phyloP scores from a whole-genome alignment of 2,329 filamentous ascomycete species.

The Fusarium fracticaudum region DNA sequence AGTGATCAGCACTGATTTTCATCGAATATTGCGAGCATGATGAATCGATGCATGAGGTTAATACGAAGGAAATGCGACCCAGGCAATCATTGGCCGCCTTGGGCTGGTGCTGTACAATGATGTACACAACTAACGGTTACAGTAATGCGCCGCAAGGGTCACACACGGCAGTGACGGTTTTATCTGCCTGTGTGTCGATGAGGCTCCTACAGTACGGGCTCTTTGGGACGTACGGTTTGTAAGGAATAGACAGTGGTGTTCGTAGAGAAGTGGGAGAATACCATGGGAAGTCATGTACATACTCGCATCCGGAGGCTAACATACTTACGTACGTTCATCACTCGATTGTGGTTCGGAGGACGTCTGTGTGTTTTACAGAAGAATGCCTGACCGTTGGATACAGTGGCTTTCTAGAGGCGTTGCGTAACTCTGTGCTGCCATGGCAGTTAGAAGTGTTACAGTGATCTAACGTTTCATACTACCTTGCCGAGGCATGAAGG shows the following conservation, averaged over 20 bases:
- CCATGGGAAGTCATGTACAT: not conserved
- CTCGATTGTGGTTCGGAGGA: not conserved
- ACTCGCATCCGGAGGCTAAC: not conserved
- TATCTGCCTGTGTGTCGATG: not conserved
- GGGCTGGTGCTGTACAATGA: not conserved
- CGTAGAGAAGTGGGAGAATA: not conserved
- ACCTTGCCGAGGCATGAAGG: not conserved
- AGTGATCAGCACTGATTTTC: not conserved
- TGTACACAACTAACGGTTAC: slow-evolving; percentile 9
- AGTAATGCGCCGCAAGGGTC: slow-evolving; percentile 7
- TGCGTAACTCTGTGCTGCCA: slow-evolving; percentile 17
- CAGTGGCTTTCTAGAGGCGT: not conserved
- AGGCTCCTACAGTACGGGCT: not conserved
- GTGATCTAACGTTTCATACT: slow-evolving; percentile 21
- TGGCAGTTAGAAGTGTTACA: slow-evolving; percentile 21
- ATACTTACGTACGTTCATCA: not conserved
- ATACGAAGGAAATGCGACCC: not conserved
- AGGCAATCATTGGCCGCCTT: not conserved
- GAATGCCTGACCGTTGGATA: slow-evolving; percentile 2
- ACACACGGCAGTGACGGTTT: slow-evolving; percentile 8
- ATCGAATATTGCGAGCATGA: not conserved
- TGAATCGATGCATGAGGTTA: not conserved
- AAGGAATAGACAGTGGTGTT: not conserved
- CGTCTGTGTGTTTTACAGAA: not conserved
- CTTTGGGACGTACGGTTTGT: not conserved